Percentiles rank a stretch among this genome's conserved stretches.
Evolutionary conservation across 176 grass and related monocot species (phyloP).

Genomic region (Carex littledalei): DNA sequence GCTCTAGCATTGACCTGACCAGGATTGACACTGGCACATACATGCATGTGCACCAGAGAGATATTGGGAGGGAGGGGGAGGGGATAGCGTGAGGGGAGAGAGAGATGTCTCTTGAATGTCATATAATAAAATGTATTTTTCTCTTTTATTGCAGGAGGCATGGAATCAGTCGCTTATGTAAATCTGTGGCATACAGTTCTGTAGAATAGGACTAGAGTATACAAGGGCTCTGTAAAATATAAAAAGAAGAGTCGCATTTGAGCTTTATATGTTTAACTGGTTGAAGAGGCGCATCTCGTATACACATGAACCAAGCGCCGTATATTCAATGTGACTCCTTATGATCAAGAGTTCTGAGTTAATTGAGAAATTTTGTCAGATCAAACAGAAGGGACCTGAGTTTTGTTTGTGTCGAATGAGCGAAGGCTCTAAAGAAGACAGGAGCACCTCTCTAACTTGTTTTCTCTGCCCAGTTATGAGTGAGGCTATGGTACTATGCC

Average conservation of each 20-base stretch:
- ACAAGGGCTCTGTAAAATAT: background rate
- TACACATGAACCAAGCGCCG: background rate
- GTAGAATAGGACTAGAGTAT: background rate
- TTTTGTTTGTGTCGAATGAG: too few relatives aligned
- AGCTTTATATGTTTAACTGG: background rate
- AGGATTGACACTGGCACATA: background rate
- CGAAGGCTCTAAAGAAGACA: too few relatives aligned
- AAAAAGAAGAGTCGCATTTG: background rate
- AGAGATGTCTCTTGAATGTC: background rate
- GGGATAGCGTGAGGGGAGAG: background rate
- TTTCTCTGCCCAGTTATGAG: too few relatives aligned
- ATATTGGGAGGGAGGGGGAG: background rate
- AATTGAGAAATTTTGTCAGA: background rate
- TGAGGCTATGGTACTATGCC: too few relatives aligned
- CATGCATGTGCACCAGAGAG: background rate
- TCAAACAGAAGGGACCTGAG: too few relatives aligned
- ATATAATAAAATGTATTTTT: background rate
- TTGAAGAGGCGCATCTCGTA: background rate
- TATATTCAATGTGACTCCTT: background rate
- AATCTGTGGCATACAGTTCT: background rate
- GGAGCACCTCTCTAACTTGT: too few relatives aligned
- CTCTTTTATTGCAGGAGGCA: slow-evolving; percentile 51
- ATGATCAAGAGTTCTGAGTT: background rate
- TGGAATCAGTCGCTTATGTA: slow-evolving; percentile 46
- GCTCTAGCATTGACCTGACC: background rate